Percentiles rank a stretch among this genome's conserved stretches.
phyloP scores from a whole-genome alignment of 2,329 filamentous ascomycete genomes.

The Calonectria pteridis region DNA sequence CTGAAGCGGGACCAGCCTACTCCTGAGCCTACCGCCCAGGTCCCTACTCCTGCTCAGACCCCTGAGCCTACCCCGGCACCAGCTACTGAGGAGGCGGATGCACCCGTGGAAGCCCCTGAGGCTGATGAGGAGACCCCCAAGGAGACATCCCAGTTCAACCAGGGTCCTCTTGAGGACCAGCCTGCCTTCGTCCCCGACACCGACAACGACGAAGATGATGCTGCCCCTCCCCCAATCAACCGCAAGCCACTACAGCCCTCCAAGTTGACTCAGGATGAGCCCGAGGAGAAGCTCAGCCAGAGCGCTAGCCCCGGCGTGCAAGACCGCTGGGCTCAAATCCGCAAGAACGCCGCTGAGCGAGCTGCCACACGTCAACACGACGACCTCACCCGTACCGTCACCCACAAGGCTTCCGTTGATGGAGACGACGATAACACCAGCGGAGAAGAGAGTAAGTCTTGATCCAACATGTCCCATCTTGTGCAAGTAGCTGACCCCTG shows the following conservation, averaged over 20 bases:
- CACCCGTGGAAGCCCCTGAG: slow-evolving; percentile 28
- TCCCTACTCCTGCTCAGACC: slow-evolving; percentile 41
- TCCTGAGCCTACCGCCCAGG: slow-evolving; percentile 40
- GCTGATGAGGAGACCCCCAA: slow-evolving; percentile 38
- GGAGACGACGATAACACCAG: slow-evolving; percentile 86
- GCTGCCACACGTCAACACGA: slow-evolving; percentile 75
- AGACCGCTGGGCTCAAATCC: slow-evolving; percentile 95
- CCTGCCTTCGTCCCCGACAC: slow-evolving; percentile 82
- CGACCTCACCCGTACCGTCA: slow-evolving; percentile 69
- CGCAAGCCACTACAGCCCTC: slow-evolving; percentile 52
- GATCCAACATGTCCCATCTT: neutral
- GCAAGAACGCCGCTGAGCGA: slow-evolving; percentile 91
- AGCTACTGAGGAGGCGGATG: slow-evolving; percentile 14
- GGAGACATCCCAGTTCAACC: slow-evolving; percentile 75
- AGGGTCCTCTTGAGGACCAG: slow-evolving; percentile 88
- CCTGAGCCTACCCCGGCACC: slow-evolving; percentile 46
- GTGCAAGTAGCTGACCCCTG: slow-evolving; percentile 37
- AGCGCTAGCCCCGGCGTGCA: slow-evolving; percentile 56
- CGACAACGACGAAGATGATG: slow-evolving; percentile 60
- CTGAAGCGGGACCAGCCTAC: slow-evolving; percentile 55
- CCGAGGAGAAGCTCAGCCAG: slow-evolving; percentile 50
- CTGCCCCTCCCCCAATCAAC: slow-evolving; percentile 66
- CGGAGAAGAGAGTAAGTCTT: slow-evolving; percentile 88
- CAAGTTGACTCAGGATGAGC: slow-evolving; percentile 42
- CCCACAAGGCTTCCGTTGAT: slow-evolving; percentile 66